Percentiles rank a stretch among this genome's conserved stretches.
Evolutionary conservation across 805 yeast species (phyloP).

Genomic region (Kodamaea fukazawae): DNA sequence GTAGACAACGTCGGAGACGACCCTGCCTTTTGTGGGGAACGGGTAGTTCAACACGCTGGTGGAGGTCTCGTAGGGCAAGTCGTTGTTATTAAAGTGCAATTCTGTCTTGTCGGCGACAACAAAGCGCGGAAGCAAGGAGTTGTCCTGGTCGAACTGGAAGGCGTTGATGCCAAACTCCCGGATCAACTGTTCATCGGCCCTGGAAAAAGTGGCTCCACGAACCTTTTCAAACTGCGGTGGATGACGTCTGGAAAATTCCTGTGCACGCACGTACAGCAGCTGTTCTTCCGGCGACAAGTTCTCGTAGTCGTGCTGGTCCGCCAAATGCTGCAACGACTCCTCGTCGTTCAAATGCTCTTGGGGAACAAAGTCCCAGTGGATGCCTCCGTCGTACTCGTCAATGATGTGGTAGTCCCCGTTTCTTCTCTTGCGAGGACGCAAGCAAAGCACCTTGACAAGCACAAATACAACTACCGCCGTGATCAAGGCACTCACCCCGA

Average conservation of each 20-base stretch:
- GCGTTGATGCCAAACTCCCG: constrained; percentile 38
- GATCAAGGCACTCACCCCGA: constrained; percentile 4
- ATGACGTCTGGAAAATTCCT: constrained; percentile 29
- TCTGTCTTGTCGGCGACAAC: constrained; percentile 42
- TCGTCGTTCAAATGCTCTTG: constrained; percentile 41
- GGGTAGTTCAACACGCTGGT: constrained; percentile 40
- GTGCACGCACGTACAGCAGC: constrained; percentile 31
- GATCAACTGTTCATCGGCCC: constrained; percentile 16
- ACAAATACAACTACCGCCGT: neutral
- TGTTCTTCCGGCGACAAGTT: constrained; percentile 42
- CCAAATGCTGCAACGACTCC: constrained; percentile 32
- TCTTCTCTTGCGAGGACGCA: constrained; percentile 4
- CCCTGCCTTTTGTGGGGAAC: constrained; percentile 35
- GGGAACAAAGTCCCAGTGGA: constrained; percentile 20
- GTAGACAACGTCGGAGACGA: constrained; percentile 47
- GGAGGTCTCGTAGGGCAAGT: constrained; percentile 37
- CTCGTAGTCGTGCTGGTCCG: constrained; percentile 36
- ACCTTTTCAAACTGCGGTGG: constrained; percentile 32
- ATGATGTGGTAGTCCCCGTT: constrained; percentile 9
- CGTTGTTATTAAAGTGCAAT: constrained; percentile 34
- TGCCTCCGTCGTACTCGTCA: constrained; percentile 9
- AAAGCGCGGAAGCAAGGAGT: constrained; percentile 27
- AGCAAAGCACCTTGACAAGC: neutral
- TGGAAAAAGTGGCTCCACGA: constrained; percentile 32
- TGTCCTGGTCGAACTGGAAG: constrained; percentile 40